Percentiles rank a stretch among this genome's conserved stretches.
These are phyloP conservation scores for Yamadazyma taylorii DNA, from an alignment of 1,139 yeast species.

Conservation along the genomic window DNA sequence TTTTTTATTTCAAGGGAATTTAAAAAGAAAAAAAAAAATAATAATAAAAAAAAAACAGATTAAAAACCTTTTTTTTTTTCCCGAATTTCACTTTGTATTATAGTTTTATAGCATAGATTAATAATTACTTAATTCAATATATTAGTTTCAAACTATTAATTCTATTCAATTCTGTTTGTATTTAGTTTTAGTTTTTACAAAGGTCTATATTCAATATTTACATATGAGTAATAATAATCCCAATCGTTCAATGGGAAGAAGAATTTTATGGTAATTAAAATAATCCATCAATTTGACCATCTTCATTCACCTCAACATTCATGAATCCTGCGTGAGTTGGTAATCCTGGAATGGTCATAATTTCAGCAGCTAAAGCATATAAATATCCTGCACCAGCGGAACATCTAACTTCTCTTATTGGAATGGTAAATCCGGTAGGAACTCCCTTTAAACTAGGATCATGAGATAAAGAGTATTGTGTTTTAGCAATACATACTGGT, in stretches of 20 bases:
- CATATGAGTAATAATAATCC: no score
- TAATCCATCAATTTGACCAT: constrained; percentile 78
- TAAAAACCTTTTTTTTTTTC: no score
- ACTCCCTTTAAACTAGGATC: constrained; percentile 82
- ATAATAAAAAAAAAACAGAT: no score
- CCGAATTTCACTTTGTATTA: not conserved
- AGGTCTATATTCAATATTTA: not conserved
- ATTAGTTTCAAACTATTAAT: not conserved
- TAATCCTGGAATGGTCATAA: constrained; percentile 81
- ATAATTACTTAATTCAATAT: not conserved
- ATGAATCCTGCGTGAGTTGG: constrained; percentile 82
- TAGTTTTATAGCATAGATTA: constrained; percentile 2
- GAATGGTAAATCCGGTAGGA: constrained; percentile 75
- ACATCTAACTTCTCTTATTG: constrained; percentile 77
- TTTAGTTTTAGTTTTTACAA: not conserved
- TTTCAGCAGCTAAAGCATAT: constrained; percentile 80
- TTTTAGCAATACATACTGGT: constrained; percentile 82
- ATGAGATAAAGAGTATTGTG: constrained; percentile 80
- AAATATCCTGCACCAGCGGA: constrained; percentile 83
- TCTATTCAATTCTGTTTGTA: not conserved
- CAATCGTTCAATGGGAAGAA: no score
- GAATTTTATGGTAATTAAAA: no score
- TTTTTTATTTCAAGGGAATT: no score
- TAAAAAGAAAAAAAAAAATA: no score
- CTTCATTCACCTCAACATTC: constrained; percentile 79